Evolutionary conservation across 2,329 filamentous ascomycete genomes (phyloP), one percentile per base, ranked within the genome.

Genomic region (Hymenoscyphus albidus): DNA sequence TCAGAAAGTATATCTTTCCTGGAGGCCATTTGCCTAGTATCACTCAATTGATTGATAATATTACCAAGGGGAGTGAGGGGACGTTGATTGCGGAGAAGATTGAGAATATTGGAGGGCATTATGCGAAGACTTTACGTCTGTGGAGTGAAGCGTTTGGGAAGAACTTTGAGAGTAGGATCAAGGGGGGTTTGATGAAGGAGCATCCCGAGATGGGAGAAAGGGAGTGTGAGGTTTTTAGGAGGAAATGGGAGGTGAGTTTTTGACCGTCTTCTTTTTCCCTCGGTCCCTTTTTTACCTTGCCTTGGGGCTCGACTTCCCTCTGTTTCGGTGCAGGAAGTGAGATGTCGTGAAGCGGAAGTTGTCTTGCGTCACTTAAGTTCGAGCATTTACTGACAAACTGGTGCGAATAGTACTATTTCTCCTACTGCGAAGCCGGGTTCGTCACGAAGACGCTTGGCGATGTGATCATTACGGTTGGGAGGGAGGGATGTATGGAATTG

Each of bases 1-100:
- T 92, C 73, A 84, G 88, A 64, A 86, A 87, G 67, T 91, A 92
- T 76, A 92, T 92, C 62, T 92, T 93, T 76, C 90, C 89, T 0
- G 89, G 89, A n/a, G 90, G 89, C 0, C 88, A 92, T 72, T 78
- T 92, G 6, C 85, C 85, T 80, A 80, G 58, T 80, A 81, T 81
- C 39, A 83, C 80, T 14, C 82, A 87, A 68, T 77, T 88, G 18
- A 76, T 88, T 31, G 78, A 80, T 59, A 82, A 87, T 40, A 88
- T 92, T 68, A 83, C 81, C 51, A 79, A 80, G 32, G 86, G 86
- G 40, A 88, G 87, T 0, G 76, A 80, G 10, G 85, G 86, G 0
- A 83, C 83, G 0, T 79, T 92, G 6, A 82, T 92, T 13, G 82
- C 91, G 0, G 88, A 92, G 70, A 81, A 77, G 13, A 79, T 92